phyloP scores from a whole-genome alignment of 1,139 yeast species.

The Debaryomycetaceae sp. region DNA sequence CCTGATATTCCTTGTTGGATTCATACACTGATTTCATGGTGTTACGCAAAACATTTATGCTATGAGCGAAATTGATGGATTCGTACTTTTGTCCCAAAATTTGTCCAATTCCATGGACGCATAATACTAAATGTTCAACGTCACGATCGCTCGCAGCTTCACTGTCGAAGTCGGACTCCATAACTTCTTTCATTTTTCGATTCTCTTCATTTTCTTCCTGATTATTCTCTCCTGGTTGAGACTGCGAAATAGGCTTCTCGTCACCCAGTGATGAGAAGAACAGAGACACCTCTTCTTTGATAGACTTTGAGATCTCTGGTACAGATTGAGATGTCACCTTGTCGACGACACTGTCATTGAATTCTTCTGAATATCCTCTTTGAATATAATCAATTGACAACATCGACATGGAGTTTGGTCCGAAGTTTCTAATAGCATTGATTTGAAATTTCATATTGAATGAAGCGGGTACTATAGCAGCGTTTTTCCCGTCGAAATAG shows the following conservation, averaged over 20 bases:
- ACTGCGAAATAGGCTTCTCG: conserved; percentile 9
- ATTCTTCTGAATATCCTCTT: conserved; percentile 34
- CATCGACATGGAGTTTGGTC: conserved; percentile 27
- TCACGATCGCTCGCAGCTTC: conserved; percentile 45
- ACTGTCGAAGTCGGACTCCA: conserved; percentile 52
- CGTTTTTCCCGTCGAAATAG: conserved; percentile 29
- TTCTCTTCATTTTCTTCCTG: conserved; percentile 12
- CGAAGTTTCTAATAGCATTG: conserved; percentile 37
- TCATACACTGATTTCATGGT: conserved; percentile 57
- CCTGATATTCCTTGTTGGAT: conserved; percentile 40
- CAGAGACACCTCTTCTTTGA: conserved; percentile 27
- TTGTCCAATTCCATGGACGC: conserved; percentile 95
- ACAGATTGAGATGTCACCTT: conserved; percentile 6
- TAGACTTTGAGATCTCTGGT: conserved; percentile 28
- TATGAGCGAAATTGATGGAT: conserved; percentile 82
- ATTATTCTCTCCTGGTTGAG: conserved; percentile 8
- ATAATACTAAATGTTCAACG: conserved; percentile 76
- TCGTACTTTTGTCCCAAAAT: conserved; percentile 76
- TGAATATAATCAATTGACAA: conserved; percentile 35
- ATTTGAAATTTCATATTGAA: conserved; percentile 34
- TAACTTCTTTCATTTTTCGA: conserved; percentile 35
- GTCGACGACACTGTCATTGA: conserved; percentile 26
- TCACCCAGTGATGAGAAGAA: conserved; percentile 13
- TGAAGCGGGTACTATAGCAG: conserved; percentile 36
- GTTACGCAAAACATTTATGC: conserved; percentile 66